Conservation (phyloP, 2,329 filamentous ascomycete species). For the Neopestalotiopsis clavispora region DNA sequence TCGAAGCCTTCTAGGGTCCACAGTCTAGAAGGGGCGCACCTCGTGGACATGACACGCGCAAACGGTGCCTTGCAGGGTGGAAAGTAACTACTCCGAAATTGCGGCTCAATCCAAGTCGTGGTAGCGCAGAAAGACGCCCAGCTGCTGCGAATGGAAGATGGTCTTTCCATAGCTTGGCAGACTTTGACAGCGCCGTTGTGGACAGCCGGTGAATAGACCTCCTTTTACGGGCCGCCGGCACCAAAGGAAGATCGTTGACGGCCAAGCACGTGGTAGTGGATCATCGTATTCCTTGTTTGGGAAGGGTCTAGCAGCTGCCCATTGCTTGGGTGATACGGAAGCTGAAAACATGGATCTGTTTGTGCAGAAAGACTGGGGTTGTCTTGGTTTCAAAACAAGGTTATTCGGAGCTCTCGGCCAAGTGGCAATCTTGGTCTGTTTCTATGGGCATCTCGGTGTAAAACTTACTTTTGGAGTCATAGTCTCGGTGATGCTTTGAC, state of each 20-base stretch:
- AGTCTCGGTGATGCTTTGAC: not conserved
- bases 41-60: not conserved
- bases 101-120: not conserved
- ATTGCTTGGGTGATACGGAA: not conserved
- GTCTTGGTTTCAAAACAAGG: not conserved
- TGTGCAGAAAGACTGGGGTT: not conserved
- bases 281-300: not conserved
- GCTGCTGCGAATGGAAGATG: not conserved
- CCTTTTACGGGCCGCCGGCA: not conserved
- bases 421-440: not conserved
- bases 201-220: not conserved
- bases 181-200: not conserved
- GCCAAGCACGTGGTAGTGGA: not conserved
- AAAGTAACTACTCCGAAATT: not conserved
- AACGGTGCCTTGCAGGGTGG: not conserved
- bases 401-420: not conserved
- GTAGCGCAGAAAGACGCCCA: not conserved
- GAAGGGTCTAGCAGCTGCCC: not conserved
- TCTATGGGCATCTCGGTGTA: not conserved
- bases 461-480: not conserved
- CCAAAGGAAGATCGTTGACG: not conserved
- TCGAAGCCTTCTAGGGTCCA: not conserved
- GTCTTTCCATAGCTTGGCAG: not conserved
- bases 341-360: not conserved
- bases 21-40: not conserved